phyloP scores from a whole-genome alignment of 2,329 filamentous ascomycete species.

The Claviceps digitariae region DNA sequence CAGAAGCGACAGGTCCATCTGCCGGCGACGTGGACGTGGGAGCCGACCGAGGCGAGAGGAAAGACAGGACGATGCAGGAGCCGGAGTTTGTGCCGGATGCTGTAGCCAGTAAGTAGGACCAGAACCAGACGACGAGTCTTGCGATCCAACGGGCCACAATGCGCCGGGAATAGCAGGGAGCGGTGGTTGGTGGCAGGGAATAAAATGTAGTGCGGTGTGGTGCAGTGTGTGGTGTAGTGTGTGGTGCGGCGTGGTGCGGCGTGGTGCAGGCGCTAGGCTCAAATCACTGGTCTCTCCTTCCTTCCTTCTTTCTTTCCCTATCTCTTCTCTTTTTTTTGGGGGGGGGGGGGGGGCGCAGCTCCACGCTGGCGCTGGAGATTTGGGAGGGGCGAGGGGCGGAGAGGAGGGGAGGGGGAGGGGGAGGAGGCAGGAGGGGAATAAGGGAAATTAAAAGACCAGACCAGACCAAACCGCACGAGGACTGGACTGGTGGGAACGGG shows the following conservation, averaged over 20 bases:
- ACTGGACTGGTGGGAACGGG: background rate
- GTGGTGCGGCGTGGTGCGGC: background rate
- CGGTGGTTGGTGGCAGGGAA: slow-evolving; percentile 17
- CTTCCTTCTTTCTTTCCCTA: background rate
- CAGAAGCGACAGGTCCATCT: slow-evolving; percentile 6
- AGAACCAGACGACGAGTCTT: background rate
- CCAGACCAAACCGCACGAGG: background rate
- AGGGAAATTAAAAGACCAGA: slow-evolving; percentile 1
- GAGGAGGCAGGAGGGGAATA: background rate
- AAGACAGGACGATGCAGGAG: background rate
- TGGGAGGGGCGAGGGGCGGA: background rate
- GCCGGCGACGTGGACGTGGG: background rate
- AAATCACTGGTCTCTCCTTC: background rate
- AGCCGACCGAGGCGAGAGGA: background rate
- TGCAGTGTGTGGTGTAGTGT: background rate
- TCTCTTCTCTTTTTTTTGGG: background rate
- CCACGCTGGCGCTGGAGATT: background rate
- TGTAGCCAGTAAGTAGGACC: background rate
- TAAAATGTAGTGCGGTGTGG: slow-evolving; percentile 10
- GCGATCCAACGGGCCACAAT: background rate
- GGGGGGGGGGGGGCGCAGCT: background rate
- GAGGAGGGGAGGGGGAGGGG: background rate
- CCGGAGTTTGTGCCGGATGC: background rate
- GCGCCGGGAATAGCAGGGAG: slow-evolving; percentile 4
- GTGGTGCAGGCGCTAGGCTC: background rate